Evolutionary conservation across 768 basidiomycete species (phyloP).

Genomic region (Tephrocybe sp.): DNA sequence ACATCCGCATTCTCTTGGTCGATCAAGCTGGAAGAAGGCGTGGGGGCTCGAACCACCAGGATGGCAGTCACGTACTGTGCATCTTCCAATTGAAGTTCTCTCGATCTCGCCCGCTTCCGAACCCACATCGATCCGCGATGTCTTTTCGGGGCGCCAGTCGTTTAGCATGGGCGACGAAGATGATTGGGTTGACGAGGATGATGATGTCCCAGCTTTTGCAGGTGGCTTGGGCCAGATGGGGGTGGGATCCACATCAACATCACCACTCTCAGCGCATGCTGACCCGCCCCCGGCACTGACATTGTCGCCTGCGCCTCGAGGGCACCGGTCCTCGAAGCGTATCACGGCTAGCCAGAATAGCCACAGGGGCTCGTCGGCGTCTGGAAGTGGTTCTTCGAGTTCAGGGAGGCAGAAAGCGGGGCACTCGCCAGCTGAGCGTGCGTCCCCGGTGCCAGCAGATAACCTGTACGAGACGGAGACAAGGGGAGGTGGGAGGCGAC

Average conservation of each 20-base stretch:
- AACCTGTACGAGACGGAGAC: conserved; percentile 47
- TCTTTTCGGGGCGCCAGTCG: conserved; percentile 72
- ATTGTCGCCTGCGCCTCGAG: conserved; percentile 53
- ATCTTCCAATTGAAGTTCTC: conserved; percentile 75
- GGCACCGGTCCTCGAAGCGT: conserved; percentile 40
- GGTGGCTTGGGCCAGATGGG: conserved; percentile 77
- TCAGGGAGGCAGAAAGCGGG: conserved; percentile 44
- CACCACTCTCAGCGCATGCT: conserved; percentile 24
- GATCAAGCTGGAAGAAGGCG: conserved; percentile 85
- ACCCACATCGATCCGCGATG: conserved; percentile 63
- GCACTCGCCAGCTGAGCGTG: conserved; percentile 60
- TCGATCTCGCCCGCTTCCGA: conserved; percentile 61
- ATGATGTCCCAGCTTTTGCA: conserved; percentile 70
- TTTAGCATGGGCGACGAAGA: conserved; percentile 70
- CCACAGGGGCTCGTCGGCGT: conserved; percentile 14
- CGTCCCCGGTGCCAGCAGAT: conserved; percentile 61
- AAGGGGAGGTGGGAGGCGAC: conserved; percentile 61
- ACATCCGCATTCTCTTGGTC: conserved; percentile 47
- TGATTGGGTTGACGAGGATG: conserved; percentile 89
- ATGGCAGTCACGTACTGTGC: conserved; percentile 70
- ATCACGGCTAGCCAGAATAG: conserved; percentile 13
- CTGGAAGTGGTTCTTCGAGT: conserved; percentile 17
- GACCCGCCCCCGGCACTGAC: conserved; percentile 38
- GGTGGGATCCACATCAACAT: conserved; percentile 29
- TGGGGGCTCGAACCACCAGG: conserved; percentile 89